Evolutionary conservation across 2,329 filamentous ascomycete genomes (phyloP), one percentile per base, ranked within the genome.

Genomic region (Diaporthe sp.): DNA sequence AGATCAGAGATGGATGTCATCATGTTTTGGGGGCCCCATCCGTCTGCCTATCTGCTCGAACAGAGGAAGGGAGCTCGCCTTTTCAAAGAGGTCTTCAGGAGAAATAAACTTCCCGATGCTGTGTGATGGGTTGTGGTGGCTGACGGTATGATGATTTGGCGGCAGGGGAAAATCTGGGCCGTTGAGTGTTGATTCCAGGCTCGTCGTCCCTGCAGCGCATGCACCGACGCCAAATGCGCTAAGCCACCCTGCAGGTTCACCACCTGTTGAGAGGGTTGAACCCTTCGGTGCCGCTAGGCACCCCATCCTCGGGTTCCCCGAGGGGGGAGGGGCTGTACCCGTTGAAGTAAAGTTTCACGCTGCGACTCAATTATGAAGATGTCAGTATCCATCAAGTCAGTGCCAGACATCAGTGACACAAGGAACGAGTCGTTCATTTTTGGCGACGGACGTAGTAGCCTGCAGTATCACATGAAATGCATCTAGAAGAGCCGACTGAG

Each of bases 1-100:
- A 73, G 46, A 39, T 73, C 71, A 13, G 49, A 53, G 25, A 73
- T 73, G 34, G 55, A 60, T 19, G 71, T 53, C 71, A 73, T 73
- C 1, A 31, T 44, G 71, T 8, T 34, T 28, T 53, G 31, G 3
- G 22, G 31, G 46, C 22, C 61, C 25, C 25, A 10, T 37, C 62
- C 4, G 22, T n/a, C 44, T 25, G 25, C 28, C 61, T 42, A 34
- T 15, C 28, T 28, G 22, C 62, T 28, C 39, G 34, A 8, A 39
- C 22, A 25, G 22, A 68, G 46, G 65, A 34, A 22, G 9, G 19
- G 17, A 5, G 31, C 1, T 13, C 4, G 6, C 28, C 10, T 39
- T 25, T n/a, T n/a, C 8, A 13, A 4, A 1, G 8, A 28, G 44
- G n/a, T 8, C 65, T 51, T 34, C 28, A n/a, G 22, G 17, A 34